Base-by-base conservation (phyloP, 169 alveolate species). In the Eimeria praecox region DNA sequence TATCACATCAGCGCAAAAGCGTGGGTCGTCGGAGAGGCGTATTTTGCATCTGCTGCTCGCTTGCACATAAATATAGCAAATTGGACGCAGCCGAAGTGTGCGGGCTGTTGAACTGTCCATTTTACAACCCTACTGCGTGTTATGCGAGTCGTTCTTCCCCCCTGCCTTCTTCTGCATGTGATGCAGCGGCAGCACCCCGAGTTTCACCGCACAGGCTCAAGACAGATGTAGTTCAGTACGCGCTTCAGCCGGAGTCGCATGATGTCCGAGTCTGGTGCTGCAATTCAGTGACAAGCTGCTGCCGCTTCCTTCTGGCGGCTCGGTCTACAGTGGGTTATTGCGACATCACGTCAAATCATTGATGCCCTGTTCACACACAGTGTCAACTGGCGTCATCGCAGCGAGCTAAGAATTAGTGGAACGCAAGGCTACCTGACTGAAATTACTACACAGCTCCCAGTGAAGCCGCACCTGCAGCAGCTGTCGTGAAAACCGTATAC, bases 221-320 rank as follows among this genome's bases (percentile, higher is more conserved):
- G 78, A 56, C 56, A 33, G 92, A 85, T 42, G 77, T 85, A n/a
- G 77, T 85, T 54, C 92, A 85, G 78, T 85, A 85, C 78, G 92
- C 92, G 5, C 92, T 85, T 54, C 92, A 85, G 35, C 56, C 92
- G 6, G 92, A 85, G 35, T 85, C 92, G 27, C 92, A 85, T 35
- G 92, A 85, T 44, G 92, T 85, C 52, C 92, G 92, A 14, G 92
- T 85, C 30, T 85, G 92, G 92, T 85, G 92, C 92, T 85, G 92
- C 92, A 85, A 54, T 85, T 85, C 92, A n/a, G 92, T 56, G 18
- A 85, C 92, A 6, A 85, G 56, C 62, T 85, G 92, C 18, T 85
- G 77, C 59, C 92, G 92, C 56, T 85, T 85, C n/a, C 92, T 85
- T 0, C 92, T 85, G 18, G 92, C 92, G 38, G 92, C 92, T 85